phyloP scores from a whole-genome alignment of 2,329 filamentous ascomycete genomes.

The Talaromyces sp. region DNA sequence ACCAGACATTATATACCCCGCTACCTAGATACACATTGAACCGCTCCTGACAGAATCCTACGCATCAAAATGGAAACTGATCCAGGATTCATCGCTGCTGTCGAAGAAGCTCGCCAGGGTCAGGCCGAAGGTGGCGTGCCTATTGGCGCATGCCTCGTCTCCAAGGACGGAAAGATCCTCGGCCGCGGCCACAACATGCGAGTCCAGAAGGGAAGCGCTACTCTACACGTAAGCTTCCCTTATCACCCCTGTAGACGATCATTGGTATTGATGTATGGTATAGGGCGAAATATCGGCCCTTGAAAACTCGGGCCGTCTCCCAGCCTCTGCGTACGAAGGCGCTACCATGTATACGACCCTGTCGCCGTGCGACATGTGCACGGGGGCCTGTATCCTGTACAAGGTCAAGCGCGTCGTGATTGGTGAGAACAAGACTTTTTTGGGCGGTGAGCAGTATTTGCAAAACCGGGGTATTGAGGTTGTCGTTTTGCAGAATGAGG shows the following conservation, averaged over 20 bases:
- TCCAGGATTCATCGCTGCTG: constrained; percentile 55
- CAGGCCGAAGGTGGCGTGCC: constrained; percentile 58
- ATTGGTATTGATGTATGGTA: background rate
- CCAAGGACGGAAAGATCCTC: constrained; percentile 65
- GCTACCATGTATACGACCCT: constrained; percentile 82
- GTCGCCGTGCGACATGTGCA: constrained; percentile 79
- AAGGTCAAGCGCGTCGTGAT: constrained; percentile 71
- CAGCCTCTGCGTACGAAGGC: constrained; percentile 64
- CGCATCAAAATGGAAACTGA: constrained; percentile 38
- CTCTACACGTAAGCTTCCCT: constrained; percentile 60
- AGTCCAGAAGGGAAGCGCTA: constrained; percentile 67
- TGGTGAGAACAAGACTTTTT: constrained; percentile 72
- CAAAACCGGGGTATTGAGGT: constrained; percentile 67
- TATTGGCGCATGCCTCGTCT: constrained; percentile 61
- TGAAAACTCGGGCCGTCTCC: constrained; percentile 68
- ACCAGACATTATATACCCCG: background rate
- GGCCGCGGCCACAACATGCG: constrained; percentile 73
- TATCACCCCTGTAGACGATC: background rate
- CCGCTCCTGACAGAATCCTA: background rate
- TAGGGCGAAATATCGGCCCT: constrained; percentile 75
- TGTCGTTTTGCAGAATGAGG: constrained; percentile 63
- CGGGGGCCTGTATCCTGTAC: constrained; percentile 73
- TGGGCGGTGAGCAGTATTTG: constrained; percentile 70
- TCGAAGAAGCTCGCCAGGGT: constrained; percentile 57
- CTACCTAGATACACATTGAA: background rate